Evolutionary conservation across 1,284 basidiomycete species (phyloP).

Genomic region (Irpex lacteus): DNA sequence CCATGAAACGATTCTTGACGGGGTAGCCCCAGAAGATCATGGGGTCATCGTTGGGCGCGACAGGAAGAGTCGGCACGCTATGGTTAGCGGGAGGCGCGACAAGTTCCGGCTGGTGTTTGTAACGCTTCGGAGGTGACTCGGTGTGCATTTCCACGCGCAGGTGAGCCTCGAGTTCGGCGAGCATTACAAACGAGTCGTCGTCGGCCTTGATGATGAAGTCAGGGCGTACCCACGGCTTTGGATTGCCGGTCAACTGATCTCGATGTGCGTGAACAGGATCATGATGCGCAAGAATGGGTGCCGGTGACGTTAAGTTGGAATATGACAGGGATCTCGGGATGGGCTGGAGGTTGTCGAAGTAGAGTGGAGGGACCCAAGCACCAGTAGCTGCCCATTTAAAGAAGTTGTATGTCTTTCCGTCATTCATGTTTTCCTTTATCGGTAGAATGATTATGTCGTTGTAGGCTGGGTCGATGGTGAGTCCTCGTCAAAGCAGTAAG

Average conservation of each 20-base stretch:
- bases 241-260: constrained; percentile 42
- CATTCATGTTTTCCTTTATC: constrained; percentile 88
- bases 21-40: constrained; percentile 95
- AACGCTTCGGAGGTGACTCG: constrained; percentile 18
- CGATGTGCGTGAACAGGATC: constrained; percentile 58
- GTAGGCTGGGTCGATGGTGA: constrained; percentile 57
- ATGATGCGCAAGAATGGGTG: constrained; percentile 62
- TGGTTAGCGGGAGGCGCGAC: constrained; percentile 7
- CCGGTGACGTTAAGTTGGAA: constrained; percentile 48
- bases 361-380: constrained; percentile 86
- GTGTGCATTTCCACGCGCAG: constrained; percentile 71
- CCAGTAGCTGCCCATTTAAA: constrained; percentile 89
- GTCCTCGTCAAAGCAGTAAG: constrained; percentile 1
- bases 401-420: constrained; percentile 83
- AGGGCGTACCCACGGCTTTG: constrained; percentile 70
- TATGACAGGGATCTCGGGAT: constrained; percentile 54
- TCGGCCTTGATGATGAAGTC: constrained; percentile 92
- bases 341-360: constrained; percentile 33
- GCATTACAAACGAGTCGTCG: constrained; percentile 92
- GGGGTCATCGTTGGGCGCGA: constrained; percentile 46
- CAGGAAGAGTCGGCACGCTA: constrained; percentile 6
- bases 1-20: constrained; percentile 95
- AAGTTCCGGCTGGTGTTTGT: constrained; percentile 3
- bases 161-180: constrained; percentile 87
- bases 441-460: constrained; percentile 89